These are phyloP conservation scores for Alliaria petiolata DNA, from an alignment of 345 rosid genomes.

Conservation along the genomic window DNA sequence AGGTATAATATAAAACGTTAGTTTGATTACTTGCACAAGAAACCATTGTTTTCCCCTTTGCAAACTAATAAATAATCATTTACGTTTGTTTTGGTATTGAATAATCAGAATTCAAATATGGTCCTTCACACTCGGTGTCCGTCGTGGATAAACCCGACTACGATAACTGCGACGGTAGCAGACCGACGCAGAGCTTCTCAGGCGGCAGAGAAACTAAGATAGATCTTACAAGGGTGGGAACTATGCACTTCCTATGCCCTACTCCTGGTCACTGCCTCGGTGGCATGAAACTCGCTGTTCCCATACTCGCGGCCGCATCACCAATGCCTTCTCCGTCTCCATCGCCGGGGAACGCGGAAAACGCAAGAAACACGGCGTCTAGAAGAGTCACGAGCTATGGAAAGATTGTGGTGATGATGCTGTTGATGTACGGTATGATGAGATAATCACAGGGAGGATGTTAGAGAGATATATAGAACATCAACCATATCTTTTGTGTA, in stretches of 20 bases:
- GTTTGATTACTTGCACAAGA: not conserved
- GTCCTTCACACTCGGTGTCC: constrained; percentile 14
- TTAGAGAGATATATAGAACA: not conserved
- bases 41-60: not conserved
- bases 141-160: constrained; percentile 21
- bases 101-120: constrained; percentile 24
- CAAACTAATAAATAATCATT: not conserved
- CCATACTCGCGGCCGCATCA: not conserved
- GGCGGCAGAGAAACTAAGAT: constrained; percentile 20
- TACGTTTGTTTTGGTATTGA: not conserved
- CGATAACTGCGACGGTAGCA: constrained; percentile 14
- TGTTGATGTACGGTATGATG: not conserved
- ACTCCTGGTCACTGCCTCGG: constrained; percentile 20
- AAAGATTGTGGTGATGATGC: not conserved
- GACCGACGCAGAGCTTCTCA: not conserved
- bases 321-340: not conserved
- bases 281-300: constrained; percentile 33
- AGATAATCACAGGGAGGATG: not conserved
- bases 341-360: not conserved
- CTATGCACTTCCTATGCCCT: constrained; percentile 23
- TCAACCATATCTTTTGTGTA: not conserved
- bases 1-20: not conserved
- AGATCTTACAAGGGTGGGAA: constrained; percentile 6
- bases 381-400: constrained; percentile 9
- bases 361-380: not conserved